Percentiles rank a stretch among this genome's conserved stretches.
These are phyloP conservation scores for Piper longum DNA, from an alignment of 164 flowering plant genomes.

Conservation along the genomic window DNA sequence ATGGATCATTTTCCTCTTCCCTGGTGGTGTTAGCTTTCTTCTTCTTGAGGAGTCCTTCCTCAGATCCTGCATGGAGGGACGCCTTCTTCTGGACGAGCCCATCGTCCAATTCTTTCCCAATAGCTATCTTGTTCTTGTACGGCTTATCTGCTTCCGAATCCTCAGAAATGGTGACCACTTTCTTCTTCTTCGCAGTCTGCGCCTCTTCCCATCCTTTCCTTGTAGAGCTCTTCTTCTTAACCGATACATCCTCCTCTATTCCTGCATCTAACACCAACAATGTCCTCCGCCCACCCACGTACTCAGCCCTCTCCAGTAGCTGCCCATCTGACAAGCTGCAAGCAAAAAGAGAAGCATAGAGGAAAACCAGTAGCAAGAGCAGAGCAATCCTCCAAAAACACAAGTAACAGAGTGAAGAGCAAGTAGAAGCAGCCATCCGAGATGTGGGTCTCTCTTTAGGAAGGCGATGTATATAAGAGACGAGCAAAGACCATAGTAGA, in stretches of 20 bases:
- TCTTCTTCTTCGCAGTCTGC: neutral
- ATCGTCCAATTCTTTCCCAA: neutral
- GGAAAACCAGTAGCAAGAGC: slow-evolving; percentile 8
- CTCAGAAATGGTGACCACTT: neutral
- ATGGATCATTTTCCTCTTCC: neutral
- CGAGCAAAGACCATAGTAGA: neutral
- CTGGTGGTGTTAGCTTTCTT: neutral
- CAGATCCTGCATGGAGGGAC: neutral
- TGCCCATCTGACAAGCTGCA: slow-evolving; percentile 8
- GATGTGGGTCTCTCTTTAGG: neutral
- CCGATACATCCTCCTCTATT: neutral
- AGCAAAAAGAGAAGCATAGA: slow-evolving; percentile 9
- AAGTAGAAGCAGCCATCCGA: slow-evolving; percentile 11
- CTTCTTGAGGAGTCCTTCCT: neutral
- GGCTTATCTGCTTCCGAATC: neutral
- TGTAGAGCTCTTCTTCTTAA: neutral
- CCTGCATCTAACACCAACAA: slow-evolving; percentile 3
- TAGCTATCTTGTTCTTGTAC: neutral
- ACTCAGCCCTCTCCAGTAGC: neutral
- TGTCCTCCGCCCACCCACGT: slow-evolving; percentile 6
- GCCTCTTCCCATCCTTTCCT: neutral
- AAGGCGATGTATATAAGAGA: neutral
- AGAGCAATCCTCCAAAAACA: slow-evolving; percentile 7
- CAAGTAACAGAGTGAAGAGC: neutral
- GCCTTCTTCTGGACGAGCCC: neutral